Conservation (phyloP, 345 rosid species). For the Populus davidiana region DNA sequence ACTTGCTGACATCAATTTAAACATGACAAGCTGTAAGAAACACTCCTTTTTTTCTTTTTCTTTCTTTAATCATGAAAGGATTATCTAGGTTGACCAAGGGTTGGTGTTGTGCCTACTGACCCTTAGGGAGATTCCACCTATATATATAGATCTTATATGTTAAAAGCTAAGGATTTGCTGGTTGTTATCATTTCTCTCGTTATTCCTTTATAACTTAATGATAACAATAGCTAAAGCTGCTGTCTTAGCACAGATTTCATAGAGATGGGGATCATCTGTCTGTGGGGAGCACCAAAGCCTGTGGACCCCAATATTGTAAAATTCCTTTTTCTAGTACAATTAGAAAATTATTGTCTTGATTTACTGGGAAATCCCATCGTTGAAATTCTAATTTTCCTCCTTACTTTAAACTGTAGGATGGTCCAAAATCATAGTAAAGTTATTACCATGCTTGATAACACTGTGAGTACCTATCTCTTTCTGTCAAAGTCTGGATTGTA, state of each 20-base stretch:
- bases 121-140: slow-evolving; percentile 10
- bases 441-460: no score
- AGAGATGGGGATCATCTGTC: background rate
- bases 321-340: background rate
- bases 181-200: slow-evolving; percentile 14
- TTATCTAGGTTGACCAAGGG: slow-evolving; percentile 25
- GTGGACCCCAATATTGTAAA: background rate
- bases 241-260: slow-evolving; percentile 6
- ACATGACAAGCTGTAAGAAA: background rate
- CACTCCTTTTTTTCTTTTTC: background rate
- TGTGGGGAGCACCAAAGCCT: background rate
- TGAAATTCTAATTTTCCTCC: no score
- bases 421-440: no score
- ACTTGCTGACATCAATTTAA: background rate
- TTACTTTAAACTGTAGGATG: no score
- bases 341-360: background rate
- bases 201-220: slow-evolving; percentile 17
- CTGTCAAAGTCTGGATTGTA: background rate
- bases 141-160: background rate
- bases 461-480: no score
- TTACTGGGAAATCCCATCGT: background rate
- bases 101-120: slow-evolving; percentile 12
- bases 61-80: slow-evolving; percentile 23
- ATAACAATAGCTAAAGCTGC: slow-evolving; percentile 15
- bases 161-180: background rate